Base-by-base conservation (phyloP, 108 stramenopile genomes). In the Licmophora abbreviata region DNA sequence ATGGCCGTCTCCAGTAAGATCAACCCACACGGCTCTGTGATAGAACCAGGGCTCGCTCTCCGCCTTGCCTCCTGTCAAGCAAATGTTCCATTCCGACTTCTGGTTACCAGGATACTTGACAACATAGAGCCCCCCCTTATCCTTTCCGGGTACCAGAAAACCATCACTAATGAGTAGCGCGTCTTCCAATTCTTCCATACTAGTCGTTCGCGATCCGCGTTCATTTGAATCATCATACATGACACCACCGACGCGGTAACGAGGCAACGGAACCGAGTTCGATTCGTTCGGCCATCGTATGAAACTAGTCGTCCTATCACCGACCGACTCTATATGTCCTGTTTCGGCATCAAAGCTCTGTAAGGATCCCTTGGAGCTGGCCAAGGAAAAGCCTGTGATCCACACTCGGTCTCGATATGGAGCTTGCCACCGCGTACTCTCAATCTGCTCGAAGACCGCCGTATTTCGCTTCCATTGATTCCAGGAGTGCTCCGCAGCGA, bases 251-350 rank as follows among this genome's bases (percentile, higher is more conserved):
- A 44, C 28, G 20, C 38, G n/a, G 7, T 66, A 59, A n/a, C 60
- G 41, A 14, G 56, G 50, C 9, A 25, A 43, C 7, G 89, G 88
- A 18, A 95, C 77, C 21, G 76, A 64, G 28, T 68, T 63, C 10
- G 90, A 76, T 67, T 92, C 95, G 56, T 95, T 95, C 41, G 95
- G 95, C 95, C 95, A 95, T 25, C 74, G 65, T 1, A 92, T 79
- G 21, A 74, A 71, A 3, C 51, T 62, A 20, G 69, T 63, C 3
- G 76, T 83, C 27, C 66, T 31, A 26, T 71, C 55, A 67, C 79
- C 78, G 59, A 81, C 72, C 24, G 56, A 38, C 9, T 65, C 65
- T 27, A 81, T 76, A 48, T 61, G 24, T 17, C 86, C 86, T 18
- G 70, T 60, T 8, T 67, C 54, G 0, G 72, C 55, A 54, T 92